These are phyloP conservation scores for Lentinus tigrinus DNA, from an alignment of 768 basidiomycete species.

Conservation along the genomic window DNA sequence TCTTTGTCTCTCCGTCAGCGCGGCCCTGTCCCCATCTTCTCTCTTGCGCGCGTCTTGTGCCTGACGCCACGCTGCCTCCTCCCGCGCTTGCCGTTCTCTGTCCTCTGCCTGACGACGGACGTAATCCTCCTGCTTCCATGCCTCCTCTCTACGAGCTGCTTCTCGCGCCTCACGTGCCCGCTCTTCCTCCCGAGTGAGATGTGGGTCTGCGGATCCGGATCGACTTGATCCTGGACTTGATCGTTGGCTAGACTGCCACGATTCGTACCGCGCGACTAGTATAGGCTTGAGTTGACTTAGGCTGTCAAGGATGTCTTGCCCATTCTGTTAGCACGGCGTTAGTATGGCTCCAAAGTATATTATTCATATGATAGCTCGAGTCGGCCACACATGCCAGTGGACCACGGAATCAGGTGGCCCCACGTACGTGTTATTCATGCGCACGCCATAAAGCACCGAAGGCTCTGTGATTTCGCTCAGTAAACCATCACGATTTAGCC, in stretches of 20 bases:
- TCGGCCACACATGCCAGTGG: too few relatives aligned
- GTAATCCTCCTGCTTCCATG: slow-evolving; percentile 33
- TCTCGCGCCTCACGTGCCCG: slow-evolving; percentile 38
- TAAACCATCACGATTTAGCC: too few relatives aligned
- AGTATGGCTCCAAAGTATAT: neutral
- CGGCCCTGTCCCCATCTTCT: slow-evolving; percentile 24
- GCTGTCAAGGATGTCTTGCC: slow-evolving; percentile 68
- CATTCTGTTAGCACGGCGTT: slow-evolving; percentile 47
- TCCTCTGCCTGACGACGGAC: slow-evolving; percentile 24
- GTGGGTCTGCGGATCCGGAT: slow-evolving; percentile 15
- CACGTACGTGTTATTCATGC: too few relatives aligned
- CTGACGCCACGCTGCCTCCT: slow-evolving; percentile 19
- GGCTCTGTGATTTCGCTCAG: too few relatives aligned
- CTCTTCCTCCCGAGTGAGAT: slow-evolving; percentile 31
- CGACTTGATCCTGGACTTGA: slow-evolving; percentile 11
- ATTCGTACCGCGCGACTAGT: slow-evolving; percentile 63
- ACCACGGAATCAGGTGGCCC: too few relatives aligned
- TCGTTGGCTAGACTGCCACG: slow-evolving; percentile 41
- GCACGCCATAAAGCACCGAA: too few relatives aligned
- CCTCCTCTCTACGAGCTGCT: slow-evolving; percentile 32
- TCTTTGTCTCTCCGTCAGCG: slow-evolving; percentile 24
- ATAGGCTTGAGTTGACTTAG: slow-evolving; percentile 64
- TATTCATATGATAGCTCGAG: neutral
- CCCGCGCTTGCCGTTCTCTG: slow-evolving; percentile 19
- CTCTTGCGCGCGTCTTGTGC: slow-evolving; percentile 19